A percentile compares a stretch with the other conserved stretches of the same genome.
phyloP scores from a whole-genome alignment of 257 asterid genomes.

The Solanum sejunctum region DNA sequence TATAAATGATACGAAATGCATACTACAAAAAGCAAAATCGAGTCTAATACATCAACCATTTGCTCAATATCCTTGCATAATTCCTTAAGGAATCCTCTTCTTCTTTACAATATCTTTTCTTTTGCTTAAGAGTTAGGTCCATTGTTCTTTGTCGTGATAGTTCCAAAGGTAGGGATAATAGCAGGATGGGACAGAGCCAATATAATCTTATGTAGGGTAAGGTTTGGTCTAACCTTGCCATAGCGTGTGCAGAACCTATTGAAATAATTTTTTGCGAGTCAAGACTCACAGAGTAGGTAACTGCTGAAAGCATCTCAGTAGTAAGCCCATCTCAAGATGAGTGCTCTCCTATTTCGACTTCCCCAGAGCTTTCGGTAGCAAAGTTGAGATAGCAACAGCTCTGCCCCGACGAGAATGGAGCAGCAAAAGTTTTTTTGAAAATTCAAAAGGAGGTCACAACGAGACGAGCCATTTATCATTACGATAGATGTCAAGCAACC shows the following conservation, averaged over 20 bases:
- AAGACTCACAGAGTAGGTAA: background rate
- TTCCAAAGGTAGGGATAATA: background rate
- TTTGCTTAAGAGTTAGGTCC: too few species aligned
- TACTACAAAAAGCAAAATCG: too few species aligned
- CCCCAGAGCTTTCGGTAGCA: too few species aligned
- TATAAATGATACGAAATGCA: too few species aligned
- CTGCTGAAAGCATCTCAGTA: too few species aligned
- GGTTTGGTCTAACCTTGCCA: background rate
- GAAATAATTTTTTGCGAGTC: background rate
- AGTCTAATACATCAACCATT: background rate
- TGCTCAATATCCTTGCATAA: background rate
- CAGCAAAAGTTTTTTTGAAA: too few species aligned
- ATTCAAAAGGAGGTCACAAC: too few species aligned
- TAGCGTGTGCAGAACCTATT: background rate
- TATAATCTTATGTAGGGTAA: background rate
- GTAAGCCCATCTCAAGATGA: too few species aligned
- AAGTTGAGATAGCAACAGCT: too few species aligned
- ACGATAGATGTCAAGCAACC: background rate
- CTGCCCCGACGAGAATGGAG: too few species aligned
- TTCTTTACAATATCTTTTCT: background rate
- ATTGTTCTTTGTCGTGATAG: background rate
- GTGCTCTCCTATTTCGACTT: too few species aligned
- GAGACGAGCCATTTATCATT: too few species aligned
- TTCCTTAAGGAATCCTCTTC: background rate
- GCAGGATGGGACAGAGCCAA: background rate